Conservation (phyloP, 2,329 filamentous ascomycete species). For the Aspergillus phoenicis region DNA sequence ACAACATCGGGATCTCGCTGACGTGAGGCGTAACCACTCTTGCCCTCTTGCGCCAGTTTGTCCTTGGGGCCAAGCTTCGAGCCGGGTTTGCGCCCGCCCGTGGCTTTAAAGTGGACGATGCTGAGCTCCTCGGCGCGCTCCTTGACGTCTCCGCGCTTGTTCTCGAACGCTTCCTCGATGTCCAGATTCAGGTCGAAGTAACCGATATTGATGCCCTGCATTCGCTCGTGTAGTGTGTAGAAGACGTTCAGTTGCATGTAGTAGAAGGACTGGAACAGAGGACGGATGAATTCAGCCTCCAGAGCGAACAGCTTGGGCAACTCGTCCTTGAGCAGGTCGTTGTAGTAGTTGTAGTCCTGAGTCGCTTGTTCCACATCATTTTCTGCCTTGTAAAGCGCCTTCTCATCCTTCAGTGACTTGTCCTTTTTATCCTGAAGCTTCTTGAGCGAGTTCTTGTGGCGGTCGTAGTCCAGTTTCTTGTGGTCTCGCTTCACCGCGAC, state of each 20-base stretch:
- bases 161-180: constrained; percentile 86
- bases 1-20: constrained; percentile 48
- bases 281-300: constrained; percentile 92
- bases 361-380: constrained; percentile 88
- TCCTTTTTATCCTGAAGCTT: constrained; percentile 98
- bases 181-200: constrained; percentile 94
- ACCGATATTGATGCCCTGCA: constrained; percentile 95
- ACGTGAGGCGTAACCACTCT: constrained; percentile 34
- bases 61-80: constrained; percentile 39
- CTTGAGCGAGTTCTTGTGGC: constrained; percentile 79
- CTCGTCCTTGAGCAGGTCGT: constrained; percentile 94
- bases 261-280: constrained; percentile 98
- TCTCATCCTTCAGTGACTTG: constrained; percentile 93
- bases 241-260: constrained; percentile 99
- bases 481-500: constrained; percentile 86
- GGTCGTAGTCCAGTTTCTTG: constrained; percentile 96
- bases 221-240: constrained; percentile 96
- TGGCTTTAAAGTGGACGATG: constrained; percentile 90
- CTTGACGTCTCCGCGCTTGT: constrained; percentile 85
- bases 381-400: constrained; percentile 94
- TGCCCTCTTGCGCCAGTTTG: constrained; percentile 41
- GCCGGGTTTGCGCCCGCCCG: constrained; percentile 58
- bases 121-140: constrained; percentile 81
- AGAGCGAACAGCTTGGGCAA: constrained; percentile 86
- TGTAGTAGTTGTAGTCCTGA: constrained; percentile 97